Base-by-base conservation (phyloP, 1,284 basidiomycete species). In the Papiliotrema nemorosa region DNA sequence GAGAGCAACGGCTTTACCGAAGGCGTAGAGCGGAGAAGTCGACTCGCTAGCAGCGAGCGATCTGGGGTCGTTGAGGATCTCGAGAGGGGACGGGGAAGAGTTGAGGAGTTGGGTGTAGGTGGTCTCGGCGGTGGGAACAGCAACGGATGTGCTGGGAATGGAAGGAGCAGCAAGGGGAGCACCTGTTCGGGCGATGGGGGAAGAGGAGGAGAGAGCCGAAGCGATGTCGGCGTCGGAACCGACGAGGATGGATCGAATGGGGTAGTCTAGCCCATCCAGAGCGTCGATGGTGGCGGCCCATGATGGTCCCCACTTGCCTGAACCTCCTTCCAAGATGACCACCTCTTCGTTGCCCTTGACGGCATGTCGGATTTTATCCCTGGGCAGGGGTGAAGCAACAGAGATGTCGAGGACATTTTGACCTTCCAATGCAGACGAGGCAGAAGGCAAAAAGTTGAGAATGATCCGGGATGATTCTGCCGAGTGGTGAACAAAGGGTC, bases 21-120 rank as follows among this genome's bases (percentile, higher is more conserved):
- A 82, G 0, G 94, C 93, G 69, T 87, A 97, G 67, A 97, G 90
- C 2, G 94, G 94, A 33, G 82, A 87, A 16, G 90, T 93, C 13
- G 90, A 88, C 21, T 89, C 87, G 58, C 86, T 81, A 16, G 83
- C 75, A 7, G 81, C 66, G 48, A 90, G 84, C 20, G 86, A 79
- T 16, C 81, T 76, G 0, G 90, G 90, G 16, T 85, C 83, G 74
- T 98, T 98, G 68, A 86, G 80, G 52, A 98, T 80, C 55, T 90
- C 84, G 2, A 98, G 79, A 1, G 89, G 83, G n/a, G 86, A 83
- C 4, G 69, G 66, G 66, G 97, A 97, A 33, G 94, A 76, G 59
- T 89, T 86, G 46, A 98, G 84, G 47, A 97, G 87, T 68, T 87
- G 86, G 58, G 87, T 90, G 79, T 98, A 98, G 5, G 91, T 86